A percentile compares a stretch with the other conserved stretches of the same genome.
Evolutionary conservation across 1,284 basidiomycete species (phyloP).

Genomic region (Abortiporus biennis): DNA sequence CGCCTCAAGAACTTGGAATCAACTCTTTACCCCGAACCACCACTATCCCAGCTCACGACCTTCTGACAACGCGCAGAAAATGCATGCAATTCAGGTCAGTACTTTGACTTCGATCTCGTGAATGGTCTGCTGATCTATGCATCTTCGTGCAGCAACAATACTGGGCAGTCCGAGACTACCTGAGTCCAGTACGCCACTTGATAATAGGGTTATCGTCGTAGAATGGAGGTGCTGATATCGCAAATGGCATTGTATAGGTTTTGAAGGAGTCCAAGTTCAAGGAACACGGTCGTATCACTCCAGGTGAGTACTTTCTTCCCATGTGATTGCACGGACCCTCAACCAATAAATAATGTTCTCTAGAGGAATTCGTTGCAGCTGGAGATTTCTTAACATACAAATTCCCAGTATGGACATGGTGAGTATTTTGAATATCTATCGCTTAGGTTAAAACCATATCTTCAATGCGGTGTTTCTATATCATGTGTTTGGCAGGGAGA

Average conservation of each 20-base stretch:
- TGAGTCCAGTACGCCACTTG: conserved; percentile 72
- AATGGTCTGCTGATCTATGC: conserved; percentile 1
- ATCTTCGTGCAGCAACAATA: conserved; percentile 64
- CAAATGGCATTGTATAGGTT: conserved; percentile 75
- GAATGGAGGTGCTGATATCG: conserved; percentile 13
- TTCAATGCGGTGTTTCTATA: background rate
- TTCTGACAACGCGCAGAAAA: no score
- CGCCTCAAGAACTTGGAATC: no score
- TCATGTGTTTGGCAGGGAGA: conserved; percentile 57
- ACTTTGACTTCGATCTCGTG: background rate
- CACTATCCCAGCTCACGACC: no score
- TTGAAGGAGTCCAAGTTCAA: conserved; percentile 98
- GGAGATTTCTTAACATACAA: conserved; percentile 95
- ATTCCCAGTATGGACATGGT: conserved; percentile 95
- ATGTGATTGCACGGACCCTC: no score
- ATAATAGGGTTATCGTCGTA: conserved; percentile 9
- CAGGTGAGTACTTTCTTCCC: conserved; percentile 68
- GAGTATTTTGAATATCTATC: conserved; percentile 22
- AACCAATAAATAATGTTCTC: conserved; percentile 17
- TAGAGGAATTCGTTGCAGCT: conserved; percentile 94
- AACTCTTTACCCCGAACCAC: conserved; percentile 5
- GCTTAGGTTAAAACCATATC: no score
- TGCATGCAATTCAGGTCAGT: conserved; percentile 70
- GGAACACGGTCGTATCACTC: conserved; percentile 94
- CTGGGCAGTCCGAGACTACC: conserved; percentile 94